Conservation (phyloP, 768 basidiomycete genomes). For the Leccinum uliginosum region DNA sequence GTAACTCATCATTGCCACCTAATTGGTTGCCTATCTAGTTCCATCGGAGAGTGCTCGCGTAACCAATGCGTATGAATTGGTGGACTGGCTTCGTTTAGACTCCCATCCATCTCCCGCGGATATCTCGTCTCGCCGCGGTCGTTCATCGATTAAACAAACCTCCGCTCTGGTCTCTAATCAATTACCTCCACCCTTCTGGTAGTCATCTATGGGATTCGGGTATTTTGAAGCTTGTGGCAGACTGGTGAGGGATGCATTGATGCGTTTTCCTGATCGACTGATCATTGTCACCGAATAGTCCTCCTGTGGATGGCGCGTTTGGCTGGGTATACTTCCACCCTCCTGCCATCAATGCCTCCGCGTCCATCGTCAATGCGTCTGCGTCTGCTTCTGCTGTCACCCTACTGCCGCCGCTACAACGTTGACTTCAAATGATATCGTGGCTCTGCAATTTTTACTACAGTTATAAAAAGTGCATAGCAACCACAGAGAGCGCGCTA, state of each 20-base stretch:
- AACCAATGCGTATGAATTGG: conserved; percentile 47
- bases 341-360: too few relatives aligned
- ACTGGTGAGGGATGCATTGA: conserved; percentile 24
- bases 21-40: conserved; percentile 31
- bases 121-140: conserved; percentile 37
- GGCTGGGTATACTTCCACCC: conserved; percentile 42
- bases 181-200: conserved; percentile 40
- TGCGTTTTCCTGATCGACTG: not conserved
- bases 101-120: conserved; percentile 32
- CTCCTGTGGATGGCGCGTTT: conserved; percentile 29
- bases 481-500: not conserved
- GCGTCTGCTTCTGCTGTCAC: too few relatives aligned
- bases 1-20: not conserved
- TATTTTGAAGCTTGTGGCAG: conserved; percentile 9
- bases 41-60: conserved; percentile 31
- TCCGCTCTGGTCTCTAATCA: conserved; percentile 39
- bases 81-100: conserved; percentile 60
- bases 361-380: too few relatives aligned
- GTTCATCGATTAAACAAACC: conserved; percentile 42
- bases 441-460: too few relatives aligned
- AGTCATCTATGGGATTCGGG: conserved; percentile 39
- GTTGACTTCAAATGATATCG: too few relatives aligned
- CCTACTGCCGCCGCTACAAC: too few relatives aligned
- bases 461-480: not conserved
- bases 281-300: conserved; percentile 7